phyloP scores from a whole-genome alignment of 2,329 filamentous ascomycete species.

The Clonostachys byssicola region DNA sequence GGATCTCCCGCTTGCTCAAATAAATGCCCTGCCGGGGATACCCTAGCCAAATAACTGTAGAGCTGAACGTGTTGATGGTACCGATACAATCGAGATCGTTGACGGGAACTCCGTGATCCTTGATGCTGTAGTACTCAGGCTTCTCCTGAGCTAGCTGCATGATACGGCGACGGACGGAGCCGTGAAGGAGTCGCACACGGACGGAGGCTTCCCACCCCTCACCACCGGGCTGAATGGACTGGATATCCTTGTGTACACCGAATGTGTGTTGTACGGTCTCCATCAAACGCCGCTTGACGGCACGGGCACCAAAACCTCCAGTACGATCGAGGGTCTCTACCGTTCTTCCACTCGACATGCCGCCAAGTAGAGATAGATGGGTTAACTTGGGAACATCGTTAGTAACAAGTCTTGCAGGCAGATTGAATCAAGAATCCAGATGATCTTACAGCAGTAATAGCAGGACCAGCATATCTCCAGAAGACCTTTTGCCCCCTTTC shows the following conservation, averaged over 20 bases:
- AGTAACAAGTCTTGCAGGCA: too few species aligned
- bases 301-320: slow-evolving; percentile 66
- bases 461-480: slow-evolving; percentile 55
- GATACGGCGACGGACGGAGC: slow-evolving; percentile 58
- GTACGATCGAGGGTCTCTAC: slow-evolving; percentile 72
- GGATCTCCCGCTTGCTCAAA: slow-evolving; percentile 55
- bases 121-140: slow-evolving; percentile 56
- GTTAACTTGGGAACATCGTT: slow-evolving; percentile 31
- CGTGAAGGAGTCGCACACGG: slow-evolving; percentile 61
- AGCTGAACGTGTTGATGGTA: slow-evolving; percentile 68
- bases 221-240: slow-evolving; percentile 61
- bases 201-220: slow-evolving; percentile 57
- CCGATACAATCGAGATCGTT: slow-evolving; percentile 72
- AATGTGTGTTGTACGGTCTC: slow-evolving; percentile 76
- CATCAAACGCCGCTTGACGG: slow-evolving; percentile 56
- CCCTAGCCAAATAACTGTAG: slow-evolving; percentile 61
- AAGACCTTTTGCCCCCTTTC: slow-evolving; percentile 68
- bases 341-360: slow-evolving; percentile 68
- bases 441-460: too few species aligned
- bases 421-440: too few species aligned
- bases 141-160: slow-evolving; percentile 47
- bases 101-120: slow-evolving; percentile 59
- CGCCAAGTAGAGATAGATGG: slow-evolving; percentile 63
- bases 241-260: slow-evolving; percentile 62
- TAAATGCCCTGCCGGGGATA: slow-evolving; percentile 71